Conservation (phyloP, 441 rosid genomes). For the Omphalea diandra region DNA sequence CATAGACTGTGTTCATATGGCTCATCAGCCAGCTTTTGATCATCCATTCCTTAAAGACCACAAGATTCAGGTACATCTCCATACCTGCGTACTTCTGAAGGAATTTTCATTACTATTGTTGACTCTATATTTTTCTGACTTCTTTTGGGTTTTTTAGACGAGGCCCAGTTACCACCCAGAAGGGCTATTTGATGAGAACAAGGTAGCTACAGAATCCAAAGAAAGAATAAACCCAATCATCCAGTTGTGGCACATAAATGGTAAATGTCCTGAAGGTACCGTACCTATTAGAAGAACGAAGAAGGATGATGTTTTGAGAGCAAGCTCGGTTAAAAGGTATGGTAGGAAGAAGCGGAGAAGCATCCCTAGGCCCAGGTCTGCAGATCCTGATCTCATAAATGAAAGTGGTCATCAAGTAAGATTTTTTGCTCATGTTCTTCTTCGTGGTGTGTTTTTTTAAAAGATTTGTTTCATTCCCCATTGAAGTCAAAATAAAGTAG, state of each 20-base stretch:
- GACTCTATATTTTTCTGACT: constrained; percentile 17
- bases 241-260: constrained; percentile 86
- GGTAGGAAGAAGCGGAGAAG: constrained; percentile 82
- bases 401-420: constrained; percentile 92
- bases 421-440: not conserved
- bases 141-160: constrained; percentile 43
- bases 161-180: constrained; percentile 85
- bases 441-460: not conserved
- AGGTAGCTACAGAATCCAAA: constrained; percentile 48
- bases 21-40: constrained; percentile 95
- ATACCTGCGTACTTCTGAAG: not conserved
- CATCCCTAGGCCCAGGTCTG: constrained; percentile 83
- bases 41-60: constrained; percentile 97
- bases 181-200: constrained; percentile 75
- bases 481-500: not conserved
- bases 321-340: constrained; percentile 83
- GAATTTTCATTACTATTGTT: not conserved
- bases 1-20: constrained; percentile 80
- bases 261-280: constrained; percentile 73
- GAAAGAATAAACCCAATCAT: constrained; percentile 49
- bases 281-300: constrained; percentile 90
- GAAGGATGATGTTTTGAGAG: constrained; percentile 78
- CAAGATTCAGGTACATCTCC: constrained; percentile 76
- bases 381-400: constrained; percentile 75
- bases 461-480: not conserved